Conservation (phyloP, 1,284 basidiomycete species). For the Heliocybe sulcata region DNA sequence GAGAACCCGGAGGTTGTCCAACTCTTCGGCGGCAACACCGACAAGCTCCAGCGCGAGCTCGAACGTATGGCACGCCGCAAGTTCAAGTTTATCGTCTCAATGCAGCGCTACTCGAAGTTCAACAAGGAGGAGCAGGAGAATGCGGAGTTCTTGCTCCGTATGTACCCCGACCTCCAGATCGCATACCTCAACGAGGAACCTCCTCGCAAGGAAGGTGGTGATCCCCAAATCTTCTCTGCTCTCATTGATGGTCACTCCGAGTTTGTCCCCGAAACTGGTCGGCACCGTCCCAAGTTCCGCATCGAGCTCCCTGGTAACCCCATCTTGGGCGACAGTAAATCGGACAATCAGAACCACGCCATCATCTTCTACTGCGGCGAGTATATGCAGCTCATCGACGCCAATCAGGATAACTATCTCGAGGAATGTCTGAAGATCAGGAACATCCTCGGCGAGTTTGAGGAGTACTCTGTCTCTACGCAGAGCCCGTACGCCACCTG, state of each 20-base stretch:
- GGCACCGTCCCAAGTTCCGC: constrained; percentile 93
- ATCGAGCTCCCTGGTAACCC: constrained; percentile 98
- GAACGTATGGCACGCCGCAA: constrained; percentile 97
- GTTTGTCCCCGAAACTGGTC: constrained; percentile 84
- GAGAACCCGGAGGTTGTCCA: constrained; percentile 99
- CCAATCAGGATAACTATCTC: constrained; percentile 99
- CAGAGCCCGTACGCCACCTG: constrained; percentile 90
- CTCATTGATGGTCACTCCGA: constrained; percentile 98
- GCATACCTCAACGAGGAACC: constrained; percentile 98
- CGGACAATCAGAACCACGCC: constrained; percentile 99
- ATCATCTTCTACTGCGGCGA: constrained; percentile 99
- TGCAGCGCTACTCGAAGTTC: constrained; percentile 99
- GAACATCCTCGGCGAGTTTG: constrained; percentile 97
- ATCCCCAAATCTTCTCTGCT: constrained; percentile 91
- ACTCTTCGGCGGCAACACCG: constrained; percentile 95
- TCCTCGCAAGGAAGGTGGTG: constrained; percentile 89
- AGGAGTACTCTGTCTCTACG: constrained; percentile 83
- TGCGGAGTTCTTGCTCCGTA: constrained; percentile 94
- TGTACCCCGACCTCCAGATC: constrained; percentile 98
- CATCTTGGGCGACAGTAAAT: constrained; percentile 98
- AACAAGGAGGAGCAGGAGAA: constrained; percentile 99
- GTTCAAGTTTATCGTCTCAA: constrained; percentile 99
- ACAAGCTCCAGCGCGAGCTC: constrained; percentile 93
- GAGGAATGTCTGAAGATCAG: constrained; percentile 99
- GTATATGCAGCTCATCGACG: constrained; percentile 98